Conservation (phyloP, 805 yeast genomes). For the Kodamaea fukazawae region DNA sequence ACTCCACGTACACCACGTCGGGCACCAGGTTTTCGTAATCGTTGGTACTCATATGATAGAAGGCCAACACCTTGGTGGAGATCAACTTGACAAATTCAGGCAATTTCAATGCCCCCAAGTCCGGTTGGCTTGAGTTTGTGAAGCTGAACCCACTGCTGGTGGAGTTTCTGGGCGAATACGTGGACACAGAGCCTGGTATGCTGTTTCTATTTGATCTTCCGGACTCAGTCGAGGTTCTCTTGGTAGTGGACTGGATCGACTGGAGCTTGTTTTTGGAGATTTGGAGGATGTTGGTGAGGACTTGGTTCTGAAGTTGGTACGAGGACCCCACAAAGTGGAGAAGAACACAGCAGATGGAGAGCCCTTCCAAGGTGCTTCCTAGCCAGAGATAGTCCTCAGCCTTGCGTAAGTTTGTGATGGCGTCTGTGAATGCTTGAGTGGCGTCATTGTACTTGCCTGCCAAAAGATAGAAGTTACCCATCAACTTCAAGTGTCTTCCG, state of each 20-base stretch:
- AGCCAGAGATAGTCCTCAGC: slow-evolving; percentile 82
- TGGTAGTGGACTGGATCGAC: slow-evolving; percentile 22
- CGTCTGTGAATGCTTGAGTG: slow-evolving; percentile 68
- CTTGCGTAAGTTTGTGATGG: slow-evolving; percentile 55
- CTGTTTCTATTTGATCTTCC: slow-evolving; percentile 7
- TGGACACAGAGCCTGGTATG: slow-evolving; percentile 4
- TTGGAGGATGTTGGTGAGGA: slow-evolving; percentile 33
- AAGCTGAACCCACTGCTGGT: slow-evolving; percentile 25
- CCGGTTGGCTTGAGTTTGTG: slow-evolving; percentile 18
- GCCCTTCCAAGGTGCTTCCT: slow-evolving; percentile 81
- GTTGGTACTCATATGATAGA: slow-evolving; percentile 44
- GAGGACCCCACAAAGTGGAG: slow-evolving; percentile 55
- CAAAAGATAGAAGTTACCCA: slow-evolving; percentile 73
- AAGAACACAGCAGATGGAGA: slow-evolving; percentile 63
- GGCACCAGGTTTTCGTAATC: slow-evolving; percentile 78
- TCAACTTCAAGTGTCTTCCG: slow-evolving; percentile 73
- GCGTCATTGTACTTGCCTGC: slow-evolving; percentile 81
- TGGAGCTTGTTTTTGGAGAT: slow-evolving; percentile 24
- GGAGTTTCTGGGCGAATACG: slow-evolving; percentile 35
- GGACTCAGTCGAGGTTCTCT: slow-evolving; percentile 44
- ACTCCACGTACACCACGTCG: slow-evolving; percentile 72
- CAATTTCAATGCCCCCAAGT: slow-evolving; percentile 25
- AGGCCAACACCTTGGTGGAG: slow-evolving; percentile 25
- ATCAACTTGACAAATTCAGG: slow-evolving; percentile 35
- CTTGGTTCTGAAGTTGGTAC: slow-evolving; percentile 44